Evolutionary conservation across 371 early-diverging fungal genomes (phyloP).

Genomic region (Blastocladiella emersonii): DNA sequence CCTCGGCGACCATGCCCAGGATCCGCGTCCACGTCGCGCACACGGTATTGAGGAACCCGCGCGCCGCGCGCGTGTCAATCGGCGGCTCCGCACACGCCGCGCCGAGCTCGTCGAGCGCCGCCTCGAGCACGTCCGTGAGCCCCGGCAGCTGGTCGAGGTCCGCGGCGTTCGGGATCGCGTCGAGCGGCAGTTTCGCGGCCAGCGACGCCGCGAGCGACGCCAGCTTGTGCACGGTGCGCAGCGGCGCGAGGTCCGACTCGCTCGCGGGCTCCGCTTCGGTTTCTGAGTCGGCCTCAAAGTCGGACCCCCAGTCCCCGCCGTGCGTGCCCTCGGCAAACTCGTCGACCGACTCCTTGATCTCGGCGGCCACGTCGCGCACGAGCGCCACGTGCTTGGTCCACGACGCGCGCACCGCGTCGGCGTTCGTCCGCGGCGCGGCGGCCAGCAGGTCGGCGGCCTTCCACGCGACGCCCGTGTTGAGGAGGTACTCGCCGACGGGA

Average conservation of each 20-base stretch:
- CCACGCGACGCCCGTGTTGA: neutral
- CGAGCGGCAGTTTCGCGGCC: neutral
- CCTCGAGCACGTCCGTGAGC: neutral
- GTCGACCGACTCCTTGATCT: neutral
- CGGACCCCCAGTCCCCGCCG: neutral
- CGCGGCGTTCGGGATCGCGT: neutral
- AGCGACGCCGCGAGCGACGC: neutral
- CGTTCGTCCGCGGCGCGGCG: neutral
- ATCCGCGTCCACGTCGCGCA: no score
- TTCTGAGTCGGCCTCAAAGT: neutral
- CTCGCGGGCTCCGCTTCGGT: neutral
- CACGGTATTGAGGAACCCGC: no score
- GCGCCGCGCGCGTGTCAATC: neutral
- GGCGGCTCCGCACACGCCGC: neutral
- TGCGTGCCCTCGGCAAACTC: neutral
- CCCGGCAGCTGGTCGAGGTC: neutral
- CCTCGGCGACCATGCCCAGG: no score
- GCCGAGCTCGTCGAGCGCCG: neutral
- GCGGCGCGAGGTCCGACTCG: neutral
- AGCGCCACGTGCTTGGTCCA: neutral
- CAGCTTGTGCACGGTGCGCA: neutral
- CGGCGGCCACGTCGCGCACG: neutral
- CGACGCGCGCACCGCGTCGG: neutral
- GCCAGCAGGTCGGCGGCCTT: neutral
- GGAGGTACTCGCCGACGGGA: neutral